Evolutionary conservation across 768 basidiomycete genomes (phyloP).

Genomic region (Hemileccinum impolitum): DNA sequence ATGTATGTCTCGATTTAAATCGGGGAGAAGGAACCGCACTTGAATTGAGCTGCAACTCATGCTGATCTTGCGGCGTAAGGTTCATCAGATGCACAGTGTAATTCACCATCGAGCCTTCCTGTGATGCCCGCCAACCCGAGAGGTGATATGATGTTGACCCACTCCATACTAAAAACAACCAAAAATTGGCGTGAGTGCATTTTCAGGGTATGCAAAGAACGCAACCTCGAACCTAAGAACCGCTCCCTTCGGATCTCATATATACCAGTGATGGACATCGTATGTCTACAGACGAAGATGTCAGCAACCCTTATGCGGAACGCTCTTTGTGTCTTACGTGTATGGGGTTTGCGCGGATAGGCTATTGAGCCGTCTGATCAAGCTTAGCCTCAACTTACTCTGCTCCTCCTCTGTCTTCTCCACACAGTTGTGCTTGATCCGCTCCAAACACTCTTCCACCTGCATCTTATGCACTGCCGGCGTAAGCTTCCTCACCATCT

Average conservation of each 20-base stretch:
- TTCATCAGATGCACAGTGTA: conserved; percentile 28
- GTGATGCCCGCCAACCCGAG: conserved; percentile 4
- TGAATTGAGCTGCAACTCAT: conserved; percentile 25
- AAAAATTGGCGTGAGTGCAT: too few species aligned
- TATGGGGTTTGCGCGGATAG: conserved; percentile 2
- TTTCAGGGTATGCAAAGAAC: too few species aligned
- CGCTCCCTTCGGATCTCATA: too few species aligned
- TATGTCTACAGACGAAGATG: too few species aligned
- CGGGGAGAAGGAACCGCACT: conserved; percentile 20
- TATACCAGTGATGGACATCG: too few species aligned
- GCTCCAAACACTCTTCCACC: background rate
- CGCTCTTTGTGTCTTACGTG: too few species aligned
- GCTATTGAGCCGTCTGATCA: conserved; percentile 20
- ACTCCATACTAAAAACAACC: too few species aligned
- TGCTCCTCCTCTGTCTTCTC: conserved; percentile 8
- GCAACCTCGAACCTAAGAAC: too few species aligned
- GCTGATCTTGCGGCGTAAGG: conserved; percentile 27
- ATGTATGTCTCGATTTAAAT: conserved; percentile 15
- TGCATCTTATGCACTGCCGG: conserved; percentile 9
- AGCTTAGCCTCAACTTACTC: conserved; percentile 6
- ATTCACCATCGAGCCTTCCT: conserved; percentile 12
- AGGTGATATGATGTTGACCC: background rate
- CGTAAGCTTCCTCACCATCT: conserved; percentile 5
- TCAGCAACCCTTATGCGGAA: too few species aligned
- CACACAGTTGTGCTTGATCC: background rate